Base-by-base conservation (phyloP, 78 protist species). In the Speleostelium caveatum region DNA sequence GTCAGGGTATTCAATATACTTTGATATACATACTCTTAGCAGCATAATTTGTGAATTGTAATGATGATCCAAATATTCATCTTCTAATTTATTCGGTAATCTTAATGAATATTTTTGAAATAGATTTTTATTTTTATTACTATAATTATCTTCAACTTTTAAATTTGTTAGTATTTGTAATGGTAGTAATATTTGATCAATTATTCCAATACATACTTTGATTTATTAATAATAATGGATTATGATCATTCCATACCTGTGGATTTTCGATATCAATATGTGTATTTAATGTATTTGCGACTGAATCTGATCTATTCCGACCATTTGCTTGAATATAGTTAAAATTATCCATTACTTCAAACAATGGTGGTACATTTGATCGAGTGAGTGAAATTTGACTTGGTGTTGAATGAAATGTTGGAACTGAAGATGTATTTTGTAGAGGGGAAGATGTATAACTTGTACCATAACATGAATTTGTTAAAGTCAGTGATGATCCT, bases 61-160 rank as follows among this genome's bases (percentile, higher is more conserved):
- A 60, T 83, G 91, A 35, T 71, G 80, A 41, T 69, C 42, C 32
- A 83, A 33, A 39, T 56, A 83, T 39, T 73, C 91, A 55, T 67
- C 36, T 42, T 83, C 91, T 28, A 59, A 45, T n/a, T 42, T 39
- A 30, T 41, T 71, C 39, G 75, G 77, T 59, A 83, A 60, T 69
- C 79, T 35, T 14, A 83, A 73, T 8, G 72, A 63, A 60, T 83
- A 83, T 33, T 74, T 83, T 39, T 83, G 61, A 62, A 83, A 83
- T 26, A 83, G 30, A 22, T 59, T 83, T 19, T 69, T 41, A 21
- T 69, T 83, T 45, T 78, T 68, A 32, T 58, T 33, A 16, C 22
- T 49, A 22, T 45, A 36, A 17, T 32, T 49, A 55, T 78, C 75
- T 51, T 72, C 77, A 53, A 17, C 32, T 14, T 45, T 14, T 45